Percentiles rank a stretch among this genome's conserved stretches.
Conservation (phyloP, 208 protist species). For the Herpetomonas samuelpessoai region DNA sequence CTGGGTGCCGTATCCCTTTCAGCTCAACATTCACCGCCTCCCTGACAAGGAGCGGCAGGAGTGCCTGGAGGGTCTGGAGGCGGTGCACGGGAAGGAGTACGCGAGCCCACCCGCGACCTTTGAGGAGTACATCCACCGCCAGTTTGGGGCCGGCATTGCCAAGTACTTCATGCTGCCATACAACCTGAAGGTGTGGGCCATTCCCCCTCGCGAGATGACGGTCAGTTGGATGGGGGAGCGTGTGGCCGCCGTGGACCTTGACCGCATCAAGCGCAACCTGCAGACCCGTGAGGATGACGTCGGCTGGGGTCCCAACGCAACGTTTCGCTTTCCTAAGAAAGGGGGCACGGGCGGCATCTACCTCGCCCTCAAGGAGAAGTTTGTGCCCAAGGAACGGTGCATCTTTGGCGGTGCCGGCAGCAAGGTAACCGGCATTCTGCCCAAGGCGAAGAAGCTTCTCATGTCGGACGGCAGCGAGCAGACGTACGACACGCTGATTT, state of each 20-base stretch:
- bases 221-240: slow-evolving; percentile 76
- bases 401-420: slow-evolving; percentile 21
- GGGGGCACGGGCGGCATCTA: slow-evolving; percentile 78
- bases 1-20: slow-evolving; percentile 78
- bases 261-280: slow-evolving; percentile 56
- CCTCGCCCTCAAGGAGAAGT: slow-evolving; percentile 24
- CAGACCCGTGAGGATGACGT: slow-evolving; percentile 42
- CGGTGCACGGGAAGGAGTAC: slow-evolving; percentile 12
- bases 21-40: slow-evolving; percentile 78
- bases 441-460: slow-evolving; percentile 28
- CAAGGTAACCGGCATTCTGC: slow-evolving; percentile 35
- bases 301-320: slow-evolving; percentile 79
- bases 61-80: slow-evolving; percentile 48
- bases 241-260: slow-evolving; percentile 58
- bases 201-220: slow-evolving; percentile 59
- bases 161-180: slow-evolving; percentile 77
- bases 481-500: slow-evolving; percentile 47
- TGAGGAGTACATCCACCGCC: slow-evolving; percentile 46
- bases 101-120: slow-evolving; percentile 39
- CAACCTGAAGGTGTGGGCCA: slow-evolving; percentile 82
- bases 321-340: slow-evolving; percentile 62
- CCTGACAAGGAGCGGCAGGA: slow-evolving; percentile 33
- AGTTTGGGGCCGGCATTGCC: slow-evolving; percentile 65
- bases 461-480: slow-evolving; percentile 32
- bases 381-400: slow-evolving; percentile 26